phyloP scores from a whole-genome alignment of 371 early-diverging fungal species.

The Mucor plumbeus region DNA sequence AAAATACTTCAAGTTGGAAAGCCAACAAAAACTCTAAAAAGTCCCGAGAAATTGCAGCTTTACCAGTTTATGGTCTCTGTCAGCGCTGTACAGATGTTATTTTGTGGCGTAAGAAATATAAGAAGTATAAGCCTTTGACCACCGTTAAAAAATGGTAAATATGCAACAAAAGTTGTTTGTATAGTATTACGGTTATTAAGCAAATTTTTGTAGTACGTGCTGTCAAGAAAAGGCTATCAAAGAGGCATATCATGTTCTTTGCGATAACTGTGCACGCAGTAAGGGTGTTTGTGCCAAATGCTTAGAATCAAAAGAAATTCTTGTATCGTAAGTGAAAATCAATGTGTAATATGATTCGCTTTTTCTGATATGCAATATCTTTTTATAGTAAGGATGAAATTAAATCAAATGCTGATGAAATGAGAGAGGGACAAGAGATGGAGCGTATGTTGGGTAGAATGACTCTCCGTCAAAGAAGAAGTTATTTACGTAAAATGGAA shows the following conservation, averaged over 20 bases:
- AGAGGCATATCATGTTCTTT: slow-evolving; percentile 96
- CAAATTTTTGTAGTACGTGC: slow-evolving; percentile 27
- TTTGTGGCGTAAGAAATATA: slow-evolving; percentile 90
- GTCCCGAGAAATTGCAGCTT: slow-evolving; percentile 74
- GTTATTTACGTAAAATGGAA: slow-evolving; percentile 81
- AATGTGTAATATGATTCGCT: not conserved
- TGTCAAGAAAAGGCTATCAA: slow-evolving; percentile 87
- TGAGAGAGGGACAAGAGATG: slow-evolving; percentile 74
- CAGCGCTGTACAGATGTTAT: slow-evolving; percentile 89
- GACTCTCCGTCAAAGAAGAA: slow-evolving; percentile 88
- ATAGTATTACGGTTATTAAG: not conserved
- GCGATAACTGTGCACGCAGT: slow-evolving; percentile 81
- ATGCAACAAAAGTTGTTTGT: not conserved
- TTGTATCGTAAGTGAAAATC: slow-evolving; percentile 48
- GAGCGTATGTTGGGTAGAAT: slow-evolving; percentile 73
- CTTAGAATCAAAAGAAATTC: slow-evolving; percentile 73
- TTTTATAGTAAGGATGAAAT: slow-evolving; percentile 53
- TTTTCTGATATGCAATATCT: not conserved
- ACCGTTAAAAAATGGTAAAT: slow-evolving; percentile 86
- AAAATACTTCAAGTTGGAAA: slow-evolving; percentile 87
- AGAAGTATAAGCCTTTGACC: slow-evolving; percentile 97
- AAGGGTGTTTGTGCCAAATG: slow-evolving; percentile 95
- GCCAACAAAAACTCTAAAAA: slow-evolving; percentile 87
- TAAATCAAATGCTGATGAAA: slow-evolving; percentile 61
- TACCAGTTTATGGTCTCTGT: slow-evolving; percentile 91